Base-by-base conservation (phyloP, 2,329 filamentous ascomycete species). In the Lecanicillium sp. region DNA sequence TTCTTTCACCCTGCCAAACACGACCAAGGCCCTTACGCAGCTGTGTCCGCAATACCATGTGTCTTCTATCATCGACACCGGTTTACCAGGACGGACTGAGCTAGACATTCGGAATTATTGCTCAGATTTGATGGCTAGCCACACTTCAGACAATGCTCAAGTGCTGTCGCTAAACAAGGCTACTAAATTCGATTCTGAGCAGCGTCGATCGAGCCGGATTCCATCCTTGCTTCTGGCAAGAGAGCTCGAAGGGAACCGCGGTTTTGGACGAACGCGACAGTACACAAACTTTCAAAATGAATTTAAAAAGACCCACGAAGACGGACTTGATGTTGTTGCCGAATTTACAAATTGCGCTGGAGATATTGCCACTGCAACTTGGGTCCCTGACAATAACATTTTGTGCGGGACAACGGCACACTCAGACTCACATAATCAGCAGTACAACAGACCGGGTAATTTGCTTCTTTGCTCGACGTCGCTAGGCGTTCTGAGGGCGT, bases 361-460 rank as follows among this genome's bases (percentile, higher is more conserved):
- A 4, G 77, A 81, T 48, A 70, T 81, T 31, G 63, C 68, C 16
- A 72, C 75, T 3, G 63, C 78, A 35, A 65, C 64, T 14, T 82
- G 78, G 78, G 60, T 73, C 0, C 71, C 71, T 0, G 50, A 70
- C 15, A 51, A 63, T n/a, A 59, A 60, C 13, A 75, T 80, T 37
- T 51, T 81, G n/a, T 78, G 75, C 45, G 78, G 78, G 25, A 75
- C 77, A 0, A 78, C 75, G 0, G 71, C 72, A 1, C 77, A 81
- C 54, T 80, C 75, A 1, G 78, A 81, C 47, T 58, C 63, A 0
- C 72, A 77, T 30, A 81, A 80, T 41, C 75, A 80, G 49, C 76
- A 80, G 44, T 81, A 82, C 50, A 82, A 82, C 47, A 79, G 75
- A 46, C 69, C 73, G 0, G 77, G 78, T 1, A 82, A 82, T 47